A percentile compares a stretch with the other conserved stretches of the same genome.
phyloP scores from a whole-genome alignment of 75 land plant species.

The Azolla pinnata region DNA sequence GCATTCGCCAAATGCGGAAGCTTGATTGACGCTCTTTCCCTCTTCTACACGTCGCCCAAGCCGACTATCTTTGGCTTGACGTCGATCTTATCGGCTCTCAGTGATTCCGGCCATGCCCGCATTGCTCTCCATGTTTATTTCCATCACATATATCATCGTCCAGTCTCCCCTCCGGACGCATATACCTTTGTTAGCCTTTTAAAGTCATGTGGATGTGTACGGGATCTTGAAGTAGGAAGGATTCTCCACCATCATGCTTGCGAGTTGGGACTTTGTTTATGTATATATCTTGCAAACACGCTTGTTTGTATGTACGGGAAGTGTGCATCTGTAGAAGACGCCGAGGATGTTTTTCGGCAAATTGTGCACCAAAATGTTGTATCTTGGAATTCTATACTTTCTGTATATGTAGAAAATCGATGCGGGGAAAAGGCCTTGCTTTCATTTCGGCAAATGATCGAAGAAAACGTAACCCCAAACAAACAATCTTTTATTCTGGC shows the following conservation, averaged over 20 bases:
- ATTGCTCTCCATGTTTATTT: not conserved
- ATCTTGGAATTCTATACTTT: conserved; percentile 5
- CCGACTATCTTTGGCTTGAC: not conserved
- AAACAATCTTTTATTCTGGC: not conserved
- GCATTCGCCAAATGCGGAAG: not conserved
- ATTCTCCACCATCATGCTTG: not conserved
- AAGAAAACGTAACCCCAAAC: not conserved
- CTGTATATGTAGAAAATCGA: not conserved
- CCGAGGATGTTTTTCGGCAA: not conserved
- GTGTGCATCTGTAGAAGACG: conserved; percentile 1
- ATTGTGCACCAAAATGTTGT: not conserved
- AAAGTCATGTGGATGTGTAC: not conserved
- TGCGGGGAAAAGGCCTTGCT: not conserved
- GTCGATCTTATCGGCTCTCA: not conserved
- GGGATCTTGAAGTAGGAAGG: not conserved
- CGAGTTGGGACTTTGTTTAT: not conserved
- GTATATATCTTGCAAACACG: not conserved
- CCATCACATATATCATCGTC: not conserved
- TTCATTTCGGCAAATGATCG: not conserved
- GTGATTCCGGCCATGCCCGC: not conserved
- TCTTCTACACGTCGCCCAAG: not conserved
- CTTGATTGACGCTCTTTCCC: not conserved
- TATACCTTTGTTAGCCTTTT: conserved; percentile 3
- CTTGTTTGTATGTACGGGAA: conserved; percentile 3
- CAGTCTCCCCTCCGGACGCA: not conserved